Evolutionary conservation across 495 filamentous ascomycete species (phyloP), one percentile per base, ranked within the genome.

Genomic region (Podospora pseudocomata): DNA sequence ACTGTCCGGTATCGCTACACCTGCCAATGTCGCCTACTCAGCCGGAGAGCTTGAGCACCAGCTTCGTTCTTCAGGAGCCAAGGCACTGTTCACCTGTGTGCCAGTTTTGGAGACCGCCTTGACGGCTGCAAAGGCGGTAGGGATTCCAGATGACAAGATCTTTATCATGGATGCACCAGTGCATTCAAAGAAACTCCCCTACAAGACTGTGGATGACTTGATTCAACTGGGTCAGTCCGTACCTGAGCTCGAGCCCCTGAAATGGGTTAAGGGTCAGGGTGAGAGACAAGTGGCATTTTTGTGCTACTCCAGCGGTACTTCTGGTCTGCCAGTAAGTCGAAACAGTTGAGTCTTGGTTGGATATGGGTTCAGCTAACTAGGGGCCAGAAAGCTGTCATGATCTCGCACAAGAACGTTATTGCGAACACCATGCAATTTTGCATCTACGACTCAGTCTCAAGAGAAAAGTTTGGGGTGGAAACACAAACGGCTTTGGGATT

Each of bases 351-450:
- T 15, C 16, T 7, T 26, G 28, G 55, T n/a, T 26, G 39, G 39
- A 16, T 6, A 16, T 49, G 39, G 39, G 13, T 5, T 16, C 39
- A 49, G 39, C 39, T 49, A 49, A 49, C 39, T 49, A 13, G 13
- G 81, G 88, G 60, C 73, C 65, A 94, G 89, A 97, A 97, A 92
- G 93, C 92, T 28, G 93, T 96, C 53, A 96, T 93, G 92, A 92
- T 97, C 69, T 90, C 92, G 16, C 93, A 97, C 78, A 79, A 82
- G 18, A 97, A 97, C 74, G 90, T 96, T 19, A 97, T 97, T 63
- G 87, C 92, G 32, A 97, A 96, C 72, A 84, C 87, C 1, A 74
- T 95, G 72, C 90, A 93, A 72, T 83, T 88, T 66, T 68, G 73
- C 19, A 75, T 82, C 15, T 88, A 80, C 67, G 90, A 94, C 34